A percentile compares a stretch with the other conserved stretches of the same genome.
phyloP scores from a whole-genome alignment of 129 eudicot species.

The Pulicaria dysenterica region DNA sequence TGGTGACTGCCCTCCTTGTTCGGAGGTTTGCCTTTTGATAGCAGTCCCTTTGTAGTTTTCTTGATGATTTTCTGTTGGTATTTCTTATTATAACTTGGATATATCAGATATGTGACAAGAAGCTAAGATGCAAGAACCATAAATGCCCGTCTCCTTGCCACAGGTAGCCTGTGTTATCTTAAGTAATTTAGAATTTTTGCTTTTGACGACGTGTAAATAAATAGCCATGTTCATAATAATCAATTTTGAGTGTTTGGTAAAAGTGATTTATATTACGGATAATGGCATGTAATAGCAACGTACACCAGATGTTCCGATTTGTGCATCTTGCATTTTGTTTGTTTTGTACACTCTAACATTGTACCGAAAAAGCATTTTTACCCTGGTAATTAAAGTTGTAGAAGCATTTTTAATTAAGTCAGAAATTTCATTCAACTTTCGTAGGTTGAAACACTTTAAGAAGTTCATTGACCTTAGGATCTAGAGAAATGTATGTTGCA shows the following conservation, averaged over 20 bases:
- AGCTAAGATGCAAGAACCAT: slow-evolving; percentile 94
- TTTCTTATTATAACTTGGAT: slow-evolving; percentile 7
- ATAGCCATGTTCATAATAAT: background rate
- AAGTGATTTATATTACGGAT: too few relatives aligned
- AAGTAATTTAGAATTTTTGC: slow-evolving; percentile 8
- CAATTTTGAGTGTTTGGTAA: background rate
- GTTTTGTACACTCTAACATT: too few relatives aligned
- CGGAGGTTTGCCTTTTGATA: slow-evolving; percentile 59
- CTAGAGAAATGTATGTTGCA: too few relatives aligned
- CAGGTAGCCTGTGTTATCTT: slow-evolving; percentile 48
- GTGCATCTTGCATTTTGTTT: too few relatives aligned
- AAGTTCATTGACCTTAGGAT: too few relatives aligned
- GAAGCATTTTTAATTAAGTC: too few relatives aligned
- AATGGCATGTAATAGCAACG: too few relatives aligned
- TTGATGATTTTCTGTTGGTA: slow-evolving; percentile 19
- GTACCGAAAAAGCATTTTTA: too few relatives aligned
- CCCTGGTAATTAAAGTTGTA: too few relatives aligned
- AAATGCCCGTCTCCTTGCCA: slow-evolving; percentile 99
- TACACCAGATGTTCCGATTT: too few relatives aligned
- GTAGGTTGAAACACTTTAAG: too few relatives aligned
- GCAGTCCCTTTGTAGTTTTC: background rate
- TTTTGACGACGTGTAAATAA: background rate
- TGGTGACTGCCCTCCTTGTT: slow-evolving; percentile 96
- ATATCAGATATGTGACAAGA: slow-evolving; percentile 88
- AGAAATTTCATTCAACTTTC: too few relatives aligned